A percentile compares a stretch with the other conserved stretches of the same genome.
phyloP scores from a whole-genome alignment of 306 rosid genomes.

The Ormosia emarginata region DNA sequence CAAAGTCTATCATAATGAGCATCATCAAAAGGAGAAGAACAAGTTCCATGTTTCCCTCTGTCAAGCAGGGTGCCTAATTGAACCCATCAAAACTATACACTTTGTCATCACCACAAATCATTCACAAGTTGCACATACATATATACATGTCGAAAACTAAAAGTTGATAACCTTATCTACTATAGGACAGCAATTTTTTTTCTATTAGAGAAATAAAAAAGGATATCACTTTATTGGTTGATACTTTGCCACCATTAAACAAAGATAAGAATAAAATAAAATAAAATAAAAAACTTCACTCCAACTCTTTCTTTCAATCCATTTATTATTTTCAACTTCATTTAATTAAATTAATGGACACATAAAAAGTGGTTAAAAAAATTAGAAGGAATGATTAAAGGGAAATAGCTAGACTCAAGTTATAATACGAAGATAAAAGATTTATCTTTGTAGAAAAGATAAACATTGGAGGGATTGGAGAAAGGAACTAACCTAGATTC shows the following conservation, averaged over 20 bases:
- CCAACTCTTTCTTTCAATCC: too few species aligned
- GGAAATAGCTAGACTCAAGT: too few species aligned
- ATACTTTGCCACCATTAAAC: constrained; percentile 1
- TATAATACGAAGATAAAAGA: background rate
- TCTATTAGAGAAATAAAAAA: background rate
- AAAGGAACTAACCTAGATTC: constrained; percentile 49
- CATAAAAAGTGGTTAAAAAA: too few species aligned
- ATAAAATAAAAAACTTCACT: background rate
- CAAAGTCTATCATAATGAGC: background rate
- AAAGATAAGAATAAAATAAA: background rate
- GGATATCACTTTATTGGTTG: background rate
- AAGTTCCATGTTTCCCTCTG: constrained; percentile 1
- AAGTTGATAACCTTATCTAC: background rate
- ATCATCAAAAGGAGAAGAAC: background rate
- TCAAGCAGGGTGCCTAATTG: background rate
- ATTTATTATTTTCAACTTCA: too few species aligned
- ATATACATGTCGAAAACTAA: background rate
- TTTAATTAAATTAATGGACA: too few species aligned
- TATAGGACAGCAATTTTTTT: background rate
- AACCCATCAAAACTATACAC: background rate
- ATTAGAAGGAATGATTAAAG: too few species aligned
- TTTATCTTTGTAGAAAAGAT: too few species aligned
- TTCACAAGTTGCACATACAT: background rate
- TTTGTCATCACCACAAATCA: background rate
- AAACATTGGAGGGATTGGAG: background rate